Conservation (phyloP, 257 asterid genomes). For the Fraxinus pennsylvanica region DNA sequence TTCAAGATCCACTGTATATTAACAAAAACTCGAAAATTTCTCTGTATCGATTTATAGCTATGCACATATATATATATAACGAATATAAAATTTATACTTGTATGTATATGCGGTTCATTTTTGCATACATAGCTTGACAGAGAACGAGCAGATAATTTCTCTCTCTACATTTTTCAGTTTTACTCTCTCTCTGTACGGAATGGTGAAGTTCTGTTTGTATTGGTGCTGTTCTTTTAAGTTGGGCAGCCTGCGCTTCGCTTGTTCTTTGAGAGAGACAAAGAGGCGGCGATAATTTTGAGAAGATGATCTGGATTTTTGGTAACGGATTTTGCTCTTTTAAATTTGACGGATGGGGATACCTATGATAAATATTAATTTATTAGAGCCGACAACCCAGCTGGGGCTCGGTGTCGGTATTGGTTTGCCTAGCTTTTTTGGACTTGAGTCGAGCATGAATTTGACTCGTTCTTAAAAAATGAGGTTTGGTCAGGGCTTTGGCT, state of each 20-base stretch:
- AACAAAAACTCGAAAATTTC: conserved; percentile 19
- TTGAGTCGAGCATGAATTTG: too few relatives aligned
- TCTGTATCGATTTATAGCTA: conserved; percentile 13
- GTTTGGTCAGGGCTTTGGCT: too few relatives aligned
- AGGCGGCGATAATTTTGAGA: conserved; percentile 15
- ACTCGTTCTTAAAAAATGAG: too few relatives aligned
- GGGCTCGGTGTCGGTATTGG: too few relatives aligned
- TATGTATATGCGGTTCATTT: conserved; percentile 23
- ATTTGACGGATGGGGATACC: too few relatives aligned
- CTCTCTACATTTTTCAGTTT: conserved; percentile 4
- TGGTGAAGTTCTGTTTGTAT: conserved; percentile 26
- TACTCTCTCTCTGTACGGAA: conserved; percentile 24
- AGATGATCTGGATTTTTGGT: conserved; percentile 22
- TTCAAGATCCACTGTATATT: conserved; percentile 38
- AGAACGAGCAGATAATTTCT: conserved; percentile 10
- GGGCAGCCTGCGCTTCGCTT: conserved; percentile 59
- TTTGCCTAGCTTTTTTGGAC: too few relatives aligned
- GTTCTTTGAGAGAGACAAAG: conserved; percentile 31
- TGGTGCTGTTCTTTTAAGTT: conserved; percentile 35
- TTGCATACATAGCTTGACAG: conserved; percentile 21
- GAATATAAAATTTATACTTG: conserved; percentile 19
- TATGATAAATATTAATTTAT: too few relatives aligned
- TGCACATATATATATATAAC: conserved; percentile 27
- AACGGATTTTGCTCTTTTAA: neutral
- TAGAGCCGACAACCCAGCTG: too few relatives aligned